A percentile compares a stretch with the other conserved stretches of the same genome.
Conservation (phyloP, 2,329 filamentous ascomycete genomes). For the Trichoderma sp. region DNA sequence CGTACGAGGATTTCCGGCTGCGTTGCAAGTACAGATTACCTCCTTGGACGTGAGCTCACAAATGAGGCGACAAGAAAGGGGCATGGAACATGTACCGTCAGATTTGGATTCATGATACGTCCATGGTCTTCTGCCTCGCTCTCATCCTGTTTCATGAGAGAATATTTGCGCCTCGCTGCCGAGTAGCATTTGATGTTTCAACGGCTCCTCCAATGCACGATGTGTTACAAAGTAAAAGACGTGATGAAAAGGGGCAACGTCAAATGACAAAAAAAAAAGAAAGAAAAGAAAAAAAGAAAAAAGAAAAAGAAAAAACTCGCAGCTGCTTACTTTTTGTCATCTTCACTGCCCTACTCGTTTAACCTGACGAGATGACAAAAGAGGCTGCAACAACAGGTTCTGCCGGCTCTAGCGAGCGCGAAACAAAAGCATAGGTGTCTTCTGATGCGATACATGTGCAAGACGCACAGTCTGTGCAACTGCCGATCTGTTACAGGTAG, state of each 20-base stretch:
- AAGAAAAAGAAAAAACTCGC: neutral
- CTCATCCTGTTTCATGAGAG: neutral
- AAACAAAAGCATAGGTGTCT: neutral
- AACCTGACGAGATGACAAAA: neutral
- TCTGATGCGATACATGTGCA: neutral
- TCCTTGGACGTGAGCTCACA: neutral
- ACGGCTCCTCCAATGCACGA: neutral
- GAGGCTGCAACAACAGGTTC: neutral
- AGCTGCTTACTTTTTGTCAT: neutral
- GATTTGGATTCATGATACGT: neutral
- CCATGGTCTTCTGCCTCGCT: neutral
- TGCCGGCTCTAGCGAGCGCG: neutral
- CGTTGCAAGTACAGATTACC: neutral
- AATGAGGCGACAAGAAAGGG: constrained; percentile 7
- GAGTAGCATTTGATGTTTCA: neutral
- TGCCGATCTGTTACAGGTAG: neutral
- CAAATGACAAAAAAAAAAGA: neutral
- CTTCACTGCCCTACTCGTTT: neutral
- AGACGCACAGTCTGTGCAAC: neutral
- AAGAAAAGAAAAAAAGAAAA: neutral
- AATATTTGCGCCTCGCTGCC: neutral
- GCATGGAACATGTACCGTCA: neutral
- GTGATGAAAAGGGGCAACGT: neutral
- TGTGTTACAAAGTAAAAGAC: neutral
- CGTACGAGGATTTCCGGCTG: neutral